These are phyloP conservation scores for Sugiyamaella novakii DNA, from an alignment of 1,139 yeast species.

Conservation along the genomic window DNA sequence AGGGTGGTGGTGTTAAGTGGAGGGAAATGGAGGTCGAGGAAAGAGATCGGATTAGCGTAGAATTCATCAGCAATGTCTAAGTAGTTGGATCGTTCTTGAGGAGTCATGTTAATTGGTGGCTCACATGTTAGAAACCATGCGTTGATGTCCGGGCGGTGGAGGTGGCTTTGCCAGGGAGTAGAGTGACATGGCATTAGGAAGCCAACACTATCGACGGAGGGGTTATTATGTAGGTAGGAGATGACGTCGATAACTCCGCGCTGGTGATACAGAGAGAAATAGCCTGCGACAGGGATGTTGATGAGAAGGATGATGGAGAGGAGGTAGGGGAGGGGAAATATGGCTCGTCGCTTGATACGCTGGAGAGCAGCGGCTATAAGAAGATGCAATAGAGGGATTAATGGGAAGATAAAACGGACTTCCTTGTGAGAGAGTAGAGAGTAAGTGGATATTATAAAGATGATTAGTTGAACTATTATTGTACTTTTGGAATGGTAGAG, in stretches of 20 bases:
- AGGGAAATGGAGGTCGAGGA: slow-evolving; percentile 44
- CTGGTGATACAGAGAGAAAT: slow-evolving; percentile 71
- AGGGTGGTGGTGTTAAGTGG: slow-evolving; percentile 23
- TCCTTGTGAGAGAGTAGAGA: slow-evolving; percentile 83
- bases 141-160: slow-evolving; percentile 59
- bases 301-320: slow-evolving; percentile 40
- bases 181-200: slow-evolving; percentile 95
- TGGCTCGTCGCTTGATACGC: slow-evolving; percentile 10
- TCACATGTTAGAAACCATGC: slow-evolving; percentile 88
- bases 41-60: slow-evolving; percentile 63
- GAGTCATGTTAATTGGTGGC: slow-evolving; percentile 62
- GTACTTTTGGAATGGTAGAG: slow-evolving; percentile 35
- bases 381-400: slow-evolving; percentile 69
- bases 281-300: slow-evolving; percentile 51
- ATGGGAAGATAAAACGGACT: slow-evolving; percentile 83
- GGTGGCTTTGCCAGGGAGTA: slow-evolving; percentile 89
- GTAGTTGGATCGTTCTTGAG: slow-evolving; percentile 49
- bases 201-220: slow-evolving; percentile 58
- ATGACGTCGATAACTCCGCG: slow-evolving; percentile 79
- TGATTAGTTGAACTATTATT: slow-evolving; percentile 39
- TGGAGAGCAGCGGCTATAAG: slow-evolving; percentile 25
- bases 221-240: slow-evolving; percentile 51
- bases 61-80: slow-evolving; percentile 86
- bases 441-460: slow-evolving; percentile 54
- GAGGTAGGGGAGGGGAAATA: slow-evolving; percentile 13